phyloP scores from a whole-genome alignment of 441 rosid genomes.

The Populus hybrid region DNA sequence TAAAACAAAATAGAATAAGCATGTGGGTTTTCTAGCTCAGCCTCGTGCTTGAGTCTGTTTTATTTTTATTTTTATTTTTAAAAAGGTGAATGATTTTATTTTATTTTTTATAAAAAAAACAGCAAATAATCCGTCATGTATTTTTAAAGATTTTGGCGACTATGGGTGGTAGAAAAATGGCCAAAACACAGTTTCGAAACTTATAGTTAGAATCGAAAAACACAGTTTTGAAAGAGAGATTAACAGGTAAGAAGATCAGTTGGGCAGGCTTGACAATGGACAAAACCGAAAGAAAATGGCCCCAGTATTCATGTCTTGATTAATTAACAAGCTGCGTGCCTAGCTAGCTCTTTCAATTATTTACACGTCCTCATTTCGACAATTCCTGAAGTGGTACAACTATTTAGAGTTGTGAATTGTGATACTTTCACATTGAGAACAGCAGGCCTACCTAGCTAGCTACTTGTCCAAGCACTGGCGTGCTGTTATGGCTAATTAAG shows the following conservation, averaged over 20 bases:
- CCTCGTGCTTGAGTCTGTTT: accelerated
- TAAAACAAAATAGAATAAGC: too few relatives aligned
- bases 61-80: too few relatives aligned
- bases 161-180: too few relatives aligned
- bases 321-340: not conserved
- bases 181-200: too few relatives aligned
- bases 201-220: not conserved
- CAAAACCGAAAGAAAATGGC: not conserved
- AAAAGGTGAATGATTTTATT: accelerated
- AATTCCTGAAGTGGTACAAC: too few relatives aligned
- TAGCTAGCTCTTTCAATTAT: too few relatives aligned
- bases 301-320: not conserved
- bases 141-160: too few relatives aligned
- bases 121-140: too few relatives aligned
- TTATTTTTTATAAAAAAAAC: too few relatives aligned
- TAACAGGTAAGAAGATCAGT: not conserved
- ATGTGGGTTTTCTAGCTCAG: too few relatives aligned
- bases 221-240: not conserved
- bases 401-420: too few relatives aligned
- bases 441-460: not conserved
- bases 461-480: not conserved
- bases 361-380: not conserved
- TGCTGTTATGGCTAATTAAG: not conserved
- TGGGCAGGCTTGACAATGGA: not conserved
- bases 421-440: not conserved